Percentiles rank a stretch among this genome's conserved stretches.
Conservation (phyloP, 2,329 filamentous ascomycete species). For the Alternaria ventricosa region DNA sequence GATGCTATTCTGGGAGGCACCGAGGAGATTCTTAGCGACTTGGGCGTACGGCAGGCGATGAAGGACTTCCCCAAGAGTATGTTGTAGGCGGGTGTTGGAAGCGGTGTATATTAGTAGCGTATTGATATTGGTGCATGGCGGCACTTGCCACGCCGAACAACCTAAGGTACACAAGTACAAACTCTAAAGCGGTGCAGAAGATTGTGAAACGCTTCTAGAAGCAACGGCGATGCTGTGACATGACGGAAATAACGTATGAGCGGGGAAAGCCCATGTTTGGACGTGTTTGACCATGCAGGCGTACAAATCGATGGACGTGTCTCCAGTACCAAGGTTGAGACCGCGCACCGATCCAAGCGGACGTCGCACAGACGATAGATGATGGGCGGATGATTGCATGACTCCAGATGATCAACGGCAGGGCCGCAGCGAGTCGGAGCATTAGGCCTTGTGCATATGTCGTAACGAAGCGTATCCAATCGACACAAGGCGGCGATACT, state of each 20-base stretch:
- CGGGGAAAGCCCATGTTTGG: conserved; percentile 11
- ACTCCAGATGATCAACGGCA: background rate
- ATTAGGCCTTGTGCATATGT: conserved; percentile 11
- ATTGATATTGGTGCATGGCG: background rate
- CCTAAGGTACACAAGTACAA: background rate
- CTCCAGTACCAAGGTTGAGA: conserved; percentile 8
- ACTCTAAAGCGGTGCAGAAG: conserved; percentile 6
- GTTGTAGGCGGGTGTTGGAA: conserved; percentile 59
- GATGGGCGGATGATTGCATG: conserved; percentile 2
- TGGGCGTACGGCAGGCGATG: conserved; percentile 84
- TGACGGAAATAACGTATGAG: conserved; percentile 10
- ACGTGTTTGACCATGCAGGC: conserved; percentile 9
- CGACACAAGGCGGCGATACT: background rate
- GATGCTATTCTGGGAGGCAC: conserved; percentile 72
- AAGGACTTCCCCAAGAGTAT: conserved; percentile 84
- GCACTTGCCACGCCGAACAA: conserved; percentile 1
- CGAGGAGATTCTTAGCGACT: conserved; percentile 81
- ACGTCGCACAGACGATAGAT: conserved; percentile 13
- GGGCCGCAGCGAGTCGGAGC: background rate
- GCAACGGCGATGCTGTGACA: conserved; percentile 17
- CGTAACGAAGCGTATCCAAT: background rate
- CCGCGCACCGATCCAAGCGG: conserved; percentile 8
- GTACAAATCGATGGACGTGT: conserved; percentile 9
- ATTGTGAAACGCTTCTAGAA: conserved; percentile 26
- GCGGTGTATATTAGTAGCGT: conserved; percentile 8